A percentile compares a stretch with the other conserved stretches of the same genome.
phyloP scores from a whole-genome alignment of 2,329 filamentous ascomycete genomes.

The Hypoxylon sp. region DNA sequence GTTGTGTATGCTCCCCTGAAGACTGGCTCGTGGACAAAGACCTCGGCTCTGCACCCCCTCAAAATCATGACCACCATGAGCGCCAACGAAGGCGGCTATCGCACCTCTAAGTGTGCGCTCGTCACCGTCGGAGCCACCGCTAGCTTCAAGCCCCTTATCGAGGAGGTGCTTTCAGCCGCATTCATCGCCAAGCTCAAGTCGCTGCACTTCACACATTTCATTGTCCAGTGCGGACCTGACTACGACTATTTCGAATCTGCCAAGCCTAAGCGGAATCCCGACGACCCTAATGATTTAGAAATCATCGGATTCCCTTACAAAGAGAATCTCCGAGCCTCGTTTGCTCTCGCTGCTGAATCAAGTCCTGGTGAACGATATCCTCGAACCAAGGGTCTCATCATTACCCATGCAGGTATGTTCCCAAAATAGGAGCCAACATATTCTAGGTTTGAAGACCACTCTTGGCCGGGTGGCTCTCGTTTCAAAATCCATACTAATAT shows the following conservation, averaged over 20 bases:
- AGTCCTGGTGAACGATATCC: conserved; percentile 54
- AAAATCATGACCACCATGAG: conserved; percentile 9
- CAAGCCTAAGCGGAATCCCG: conserved; percentile 44
- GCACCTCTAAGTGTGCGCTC: conserved; percentile 67
- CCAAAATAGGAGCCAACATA: not conserved
- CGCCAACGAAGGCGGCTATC: not conserved
- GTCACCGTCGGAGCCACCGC: conserved; percentile 95
- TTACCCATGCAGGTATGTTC: conserved; percentile 86
- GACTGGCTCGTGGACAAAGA: not conserved
- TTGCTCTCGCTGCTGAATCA: conserved; percentile 65
- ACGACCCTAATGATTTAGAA: conserved; percentile 56
- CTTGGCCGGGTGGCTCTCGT: not conserved
- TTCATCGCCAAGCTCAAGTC: conserved; percentile 73
- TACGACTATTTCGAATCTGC: conserved; percentile 66
- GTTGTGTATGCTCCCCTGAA: not conserved
- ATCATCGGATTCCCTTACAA: conserved; percentile 78
- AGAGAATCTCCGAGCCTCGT: conserved; percentile 69
- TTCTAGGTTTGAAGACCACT: not conserved
- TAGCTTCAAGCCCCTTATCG: conserved; percentile 79
- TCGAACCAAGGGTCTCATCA: conserved; percentile 76
- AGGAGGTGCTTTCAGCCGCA: conserved; percentile 69
- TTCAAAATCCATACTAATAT: conserved; percentile 10
- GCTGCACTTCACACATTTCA: conserved; percentile 76
- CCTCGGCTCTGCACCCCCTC: not conserved
- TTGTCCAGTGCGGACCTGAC: conserved; percentile 84